Evolutionary conservation across 306 rosid genomes (phyloP).

Genomic region (Abrus pulchellus): DNA sequence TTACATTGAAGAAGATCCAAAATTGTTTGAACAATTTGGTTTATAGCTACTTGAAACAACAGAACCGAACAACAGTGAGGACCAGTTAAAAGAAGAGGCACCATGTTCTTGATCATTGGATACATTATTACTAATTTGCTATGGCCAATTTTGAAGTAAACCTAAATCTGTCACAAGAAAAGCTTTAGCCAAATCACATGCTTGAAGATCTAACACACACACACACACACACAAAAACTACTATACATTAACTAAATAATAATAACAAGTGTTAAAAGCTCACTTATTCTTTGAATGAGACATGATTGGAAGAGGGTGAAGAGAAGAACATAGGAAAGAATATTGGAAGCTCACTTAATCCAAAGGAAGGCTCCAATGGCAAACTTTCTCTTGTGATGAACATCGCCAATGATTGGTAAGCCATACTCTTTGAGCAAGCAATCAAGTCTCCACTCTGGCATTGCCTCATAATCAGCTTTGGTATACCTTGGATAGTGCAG

Average conservation of each 20-base stretch:
- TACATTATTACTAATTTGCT: no score
- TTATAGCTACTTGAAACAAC: no score
- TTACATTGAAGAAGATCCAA: background rate
- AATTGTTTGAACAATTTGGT: background rate
- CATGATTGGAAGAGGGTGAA: background rate
- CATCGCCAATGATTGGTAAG: conserved; percentile 59
- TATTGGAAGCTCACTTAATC: conserved; percentile 34
- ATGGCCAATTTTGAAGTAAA: background rate
- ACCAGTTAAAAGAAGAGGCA: background rate
- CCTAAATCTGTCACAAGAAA: background rate
- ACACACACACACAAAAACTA: no score
- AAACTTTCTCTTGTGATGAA: conserved; percentile 63
- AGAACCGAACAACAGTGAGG: background rate
- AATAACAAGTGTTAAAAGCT: background rate
- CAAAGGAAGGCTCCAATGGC: conserved; percentile 78
- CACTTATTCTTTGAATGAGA: background rate
- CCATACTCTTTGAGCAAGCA: conserved; percentile 75
- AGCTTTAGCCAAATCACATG: background rate
- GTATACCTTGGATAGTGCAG: conserved; percentile 77
- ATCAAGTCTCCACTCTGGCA: conserved; percentile 79
- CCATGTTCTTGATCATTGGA: no score
- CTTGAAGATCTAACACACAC: background rate
- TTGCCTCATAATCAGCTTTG: conserved; percentile 66
- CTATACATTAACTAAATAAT: background rate
- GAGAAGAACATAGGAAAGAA: background rate